Conservation (phyloP, 2,329 filamentous ascomycete genomes). For the Dothiorella sarmentorum region DNA sequence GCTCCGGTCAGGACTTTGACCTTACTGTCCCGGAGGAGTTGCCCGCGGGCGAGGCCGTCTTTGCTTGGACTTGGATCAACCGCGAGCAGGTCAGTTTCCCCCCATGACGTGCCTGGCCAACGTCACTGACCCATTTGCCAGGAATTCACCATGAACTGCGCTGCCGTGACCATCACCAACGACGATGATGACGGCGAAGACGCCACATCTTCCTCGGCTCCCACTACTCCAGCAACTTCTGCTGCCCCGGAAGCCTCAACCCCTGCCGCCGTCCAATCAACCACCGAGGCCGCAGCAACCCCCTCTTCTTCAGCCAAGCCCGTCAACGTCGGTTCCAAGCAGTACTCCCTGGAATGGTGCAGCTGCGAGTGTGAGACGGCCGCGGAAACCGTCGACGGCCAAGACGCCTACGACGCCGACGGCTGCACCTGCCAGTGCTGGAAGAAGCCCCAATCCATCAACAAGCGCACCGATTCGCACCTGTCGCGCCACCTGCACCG, state of each 20-base stretch:
- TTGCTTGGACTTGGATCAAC: constrained; percentile 49
- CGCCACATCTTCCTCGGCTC: background rate
- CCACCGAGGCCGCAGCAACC: background rate
- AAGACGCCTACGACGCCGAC: constrained; percentile 13
- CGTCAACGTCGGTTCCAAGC: constrained; percentile 9
- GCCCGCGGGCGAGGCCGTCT: constrained; percentile 40
- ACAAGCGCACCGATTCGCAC: constrained; percentile 1
- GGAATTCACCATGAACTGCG: constrained; percentile 46
- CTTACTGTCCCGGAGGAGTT: constrained; percentile 45
- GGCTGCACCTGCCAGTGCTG: constrained; percentile 15
- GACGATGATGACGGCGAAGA: background rate
- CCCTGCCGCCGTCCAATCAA: background rate
- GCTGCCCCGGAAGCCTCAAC: background rate
- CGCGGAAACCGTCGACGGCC: background rate
- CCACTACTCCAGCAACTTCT: background rate
- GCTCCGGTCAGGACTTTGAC: constrained; percentile 43
- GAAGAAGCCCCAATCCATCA: constrained; percentile 4
- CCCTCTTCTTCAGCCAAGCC: constrained; percentile 18
- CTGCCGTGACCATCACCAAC: constrained; percentile 41
- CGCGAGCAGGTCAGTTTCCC: constrained; percentile 35
- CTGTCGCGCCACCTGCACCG: constrained; percentile 14
- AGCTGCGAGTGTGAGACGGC: constrained; percentile 9
- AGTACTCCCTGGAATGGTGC: constrained; percentile 17
- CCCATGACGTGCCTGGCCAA: constrained; percentile 23
- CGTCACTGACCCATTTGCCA: background rate